Evolutionary conservation across 805 yeast species (phyloP), one percentile per base, ranked within the genome.

Genomic region (Wickerhamomyces chambardii): DNA sequence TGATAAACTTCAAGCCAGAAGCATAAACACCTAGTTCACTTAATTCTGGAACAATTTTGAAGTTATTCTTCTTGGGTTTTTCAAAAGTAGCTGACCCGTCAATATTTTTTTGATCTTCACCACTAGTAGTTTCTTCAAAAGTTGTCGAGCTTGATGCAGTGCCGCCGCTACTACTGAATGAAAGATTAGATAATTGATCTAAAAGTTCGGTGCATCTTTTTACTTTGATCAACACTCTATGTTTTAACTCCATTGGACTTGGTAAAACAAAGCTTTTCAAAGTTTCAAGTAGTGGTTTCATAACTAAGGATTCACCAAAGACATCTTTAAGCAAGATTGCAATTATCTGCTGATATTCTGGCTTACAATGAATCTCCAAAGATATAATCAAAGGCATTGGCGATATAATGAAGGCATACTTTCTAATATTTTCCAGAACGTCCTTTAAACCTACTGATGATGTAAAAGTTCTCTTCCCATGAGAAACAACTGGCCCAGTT

Each of bases 361-460:
- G 47, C 15, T 71, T 73, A 58, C 98, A 92, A 47, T 83, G 81
- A 1, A 86, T 70, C 51, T 92, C 99, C 18, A 92, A 66, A 4
- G 97, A 87, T 14, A 92, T 47, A 8, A 92, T 80, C 28, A 92
- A 63, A 0, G 99, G 99, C 37, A 69, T 80, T 1, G 92, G 89
- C 0, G 96, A 73, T 0, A 87, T 66, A n/a, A 84, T 76, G 52
- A 94, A 92, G 0, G 95, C 95, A 55, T 85, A 85, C 53, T 85
- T 84, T 45, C 79, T 70, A 10, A 94, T 75, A 0, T 86, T 74
- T 28, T 70, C 73, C 4, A 86, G 56, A 3, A 87, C 97, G 43
- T 78, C 78, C 10, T 63, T 54, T 22, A 90, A 69, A 2, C 76
- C 72, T 10, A 90, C 73, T 1, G 90, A 73, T 0, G 79, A 67